Evolutionary conservation across 2,329 filamentous ascomycete genomes (phyloP).

Genomic region (Orbilia brochopaga): DNA sequence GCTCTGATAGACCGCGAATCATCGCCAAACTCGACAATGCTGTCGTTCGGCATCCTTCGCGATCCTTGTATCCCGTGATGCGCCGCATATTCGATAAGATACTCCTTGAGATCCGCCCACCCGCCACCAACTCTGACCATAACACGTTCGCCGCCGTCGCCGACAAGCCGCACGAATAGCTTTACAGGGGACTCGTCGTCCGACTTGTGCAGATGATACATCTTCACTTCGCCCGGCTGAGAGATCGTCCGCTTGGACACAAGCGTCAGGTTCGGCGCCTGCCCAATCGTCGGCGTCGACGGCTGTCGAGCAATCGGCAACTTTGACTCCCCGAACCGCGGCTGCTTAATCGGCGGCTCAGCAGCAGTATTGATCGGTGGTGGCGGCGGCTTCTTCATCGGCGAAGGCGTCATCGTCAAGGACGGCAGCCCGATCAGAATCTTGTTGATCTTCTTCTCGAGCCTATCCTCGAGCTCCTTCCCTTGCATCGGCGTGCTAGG

Average conservation of each 20-base stretch:
- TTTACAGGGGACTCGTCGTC: constrained; percentile 89
- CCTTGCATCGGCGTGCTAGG: constrained; percentile 48
- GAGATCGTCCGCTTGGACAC: constrained; percentile 59
- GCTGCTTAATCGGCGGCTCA: constrained; percentile 31
- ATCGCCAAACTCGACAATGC: constrained; percentile 43
- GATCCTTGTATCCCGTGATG: constrained; percentile 76
- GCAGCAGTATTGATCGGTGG: constrained; percentile 32
- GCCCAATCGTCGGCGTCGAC: constrained; percentile 59
- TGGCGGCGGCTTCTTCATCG: constrained; percentile 44
- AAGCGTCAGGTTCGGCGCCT: constrained; percentile 60
- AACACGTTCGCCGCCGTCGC: constrained; percentile 85
- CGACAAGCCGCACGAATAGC: constrained; percentile 89
- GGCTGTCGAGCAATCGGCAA: constrained; percentile 52
- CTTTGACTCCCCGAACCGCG: constrained; percentile 59
- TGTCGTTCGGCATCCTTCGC: constrained; percentile 55
- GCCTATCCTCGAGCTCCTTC: constrained; percentile 45
- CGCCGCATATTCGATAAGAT: constrained; percentile 87
- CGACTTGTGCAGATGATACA: constrained; percentile 87
- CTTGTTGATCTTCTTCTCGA: constrained; percentile 54
- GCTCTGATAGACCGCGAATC: constrained; percentile 31
- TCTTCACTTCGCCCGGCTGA: constrained; percentile 70
- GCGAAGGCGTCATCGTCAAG: constrained; percentile 46
- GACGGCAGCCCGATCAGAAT: constrained; percentile 53
- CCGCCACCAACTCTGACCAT: constrained; percentile 98
- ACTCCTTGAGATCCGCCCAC: constrained; percentile 97